These are phyloP conservation scores for Melaleuca quinquenervia DNA, from an alignment of 345 rosid genomes.

Conservation along the genomic window DNA sequence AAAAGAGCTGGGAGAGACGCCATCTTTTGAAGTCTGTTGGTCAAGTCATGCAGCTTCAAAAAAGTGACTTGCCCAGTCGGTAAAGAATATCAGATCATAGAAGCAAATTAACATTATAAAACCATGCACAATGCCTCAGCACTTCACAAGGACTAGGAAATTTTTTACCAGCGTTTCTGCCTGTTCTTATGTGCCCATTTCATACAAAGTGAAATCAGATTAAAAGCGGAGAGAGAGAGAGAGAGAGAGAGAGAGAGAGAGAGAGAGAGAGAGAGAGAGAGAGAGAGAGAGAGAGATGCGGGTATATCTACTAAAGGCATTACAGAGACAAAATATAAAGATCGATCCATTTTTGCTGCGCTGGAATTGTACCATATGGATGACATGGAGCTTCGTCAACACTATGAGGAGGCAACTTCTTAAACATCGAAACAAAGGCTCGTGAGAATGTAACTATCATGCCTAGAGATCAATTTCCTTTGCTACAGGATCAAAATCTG, in stretches of 20 bases:
- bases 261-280: neutral
- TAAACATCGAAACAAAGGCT: neutral
- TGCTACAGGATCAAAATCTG: neutral
- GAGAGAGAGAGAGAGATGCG: neutral
- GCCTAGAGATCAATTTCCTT: neutral
- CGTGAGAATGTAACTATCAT: neutral
- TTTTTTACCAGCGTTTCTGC: neutral
- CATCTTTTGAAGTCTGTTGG: neutral
- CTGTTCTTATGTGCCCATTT: neutral
- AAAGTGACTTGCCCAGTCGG: neutral
- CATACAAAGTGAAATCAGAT: neutral
- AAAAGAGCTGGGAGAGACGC: neutral
- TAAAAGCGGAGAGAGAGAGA: neutral
- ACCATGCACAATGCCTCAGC: neutral
- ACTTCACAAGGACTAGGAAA: neutral
- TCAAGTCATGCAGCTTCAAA: neutral
- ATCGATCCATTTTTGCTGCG: neutral
- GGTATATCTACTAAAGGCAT: neutral
- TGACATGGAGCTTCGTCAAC: neutral
- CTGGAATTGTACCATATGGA: neutral
- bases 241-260: neutral
- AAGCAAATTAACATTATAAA: neutral
- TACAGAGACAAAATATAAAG: neutral
- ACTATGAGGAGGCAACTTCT: neutral
- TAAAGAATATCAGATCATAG: neutral